These are phyloP conservation scores for Chionographis japonica DNA, from an alignment of 106 monocot species.

Conservation along the genomic window DNA sequence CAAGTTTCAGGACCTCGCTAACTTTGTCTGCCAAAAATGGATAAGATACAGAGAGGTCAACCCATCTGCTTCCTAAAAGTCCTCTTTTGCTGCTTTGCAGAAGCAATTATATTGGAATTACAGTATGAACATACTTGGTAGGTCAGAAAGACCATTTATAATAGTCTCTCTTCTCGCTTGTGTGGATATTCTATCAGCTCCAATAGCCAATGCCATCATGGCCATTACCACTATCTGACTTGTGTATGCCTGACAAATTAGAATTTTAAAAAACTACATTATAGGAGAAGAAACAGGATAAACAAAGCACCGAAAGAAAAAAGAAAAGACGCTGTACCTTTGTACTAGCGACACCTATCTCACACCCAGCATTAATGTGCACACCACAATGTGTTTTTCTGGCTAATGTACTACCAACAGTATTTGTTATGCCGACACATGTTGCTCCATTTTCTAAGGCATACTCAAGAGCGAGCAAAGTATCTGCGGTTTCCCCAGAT, in stretches of 20 bases:
- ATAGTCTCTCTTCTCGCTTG: constrained; percentile 60
- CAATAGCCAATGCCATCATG: constrained; percentile 94
- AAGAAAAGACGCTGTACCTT: constrained; percentile 41
- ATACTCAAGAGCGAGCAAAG: constrained; percentile 89
- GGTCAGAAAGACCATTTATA: constrained; percentile 43
- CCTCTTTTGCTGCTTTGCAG: neutral
- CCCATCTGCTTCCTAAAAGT: neutral
- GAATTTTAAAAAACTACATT: neutral
- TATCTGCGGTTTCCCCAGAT: constrained; percentile 98
- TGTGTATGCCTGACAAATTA: constrained; percentile 71
- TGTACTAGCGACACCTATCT: constrained; percentile 97
- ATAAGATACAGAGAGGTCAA: neutral
- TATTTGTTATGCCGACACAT: constrained; percentile 99
- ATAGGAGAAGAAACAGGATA: constrained; percentile 1
- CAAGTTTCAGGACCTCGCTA: constrained; percentile 72
- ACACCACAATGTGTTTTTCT: constrained; percentile 96
- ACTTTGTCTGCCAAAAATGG: constrained; percentile 43
- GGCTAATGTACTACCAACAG: constrained; percentile 90
- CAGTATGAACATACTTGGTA: constrained; percentile 49
- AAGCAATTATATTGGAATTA: too few relatives aligned
- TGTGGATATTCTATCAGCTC: constrained; percentile 78
- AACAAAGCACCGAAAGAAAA: neutral
- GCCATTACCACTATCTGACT: constrained; percentile 89
- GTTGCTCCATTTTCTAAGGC: constrained; percentile 81
- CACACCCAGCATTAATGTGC: constrained; percentile 98